Evolutionary conservation across 1,284 basidiomycete genomes (phyloP), one percentile per base, ranked within the genome.

Genomic region (Taiwanofungus camphoratus): DNA sequence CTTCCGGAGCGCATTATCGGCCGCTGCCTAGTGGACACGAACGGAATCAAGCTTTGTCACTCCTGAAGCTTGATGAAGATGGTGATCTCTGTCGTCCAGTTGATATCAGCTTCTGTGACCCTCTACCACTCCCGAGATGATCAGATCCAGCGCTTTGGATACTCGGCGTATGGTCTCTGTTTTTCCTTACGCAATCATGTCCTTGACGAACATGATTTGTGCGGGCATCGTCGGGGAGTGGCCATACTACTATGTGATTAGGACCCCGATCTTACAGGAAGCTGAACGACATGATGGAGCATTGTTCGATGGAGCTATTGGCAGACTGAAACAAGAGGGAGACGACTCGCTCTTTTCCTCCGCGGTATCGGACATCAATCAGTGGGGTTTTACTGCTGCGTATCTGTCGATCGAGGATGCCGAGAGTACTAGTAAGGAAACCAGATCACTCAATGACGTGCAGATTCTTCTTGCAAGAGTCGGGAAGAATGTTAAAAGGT

Each of bases 101-200:
- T 45, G 18, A 20, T 39, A 2, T 34, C 38, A 18, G 43, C 43
- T 19, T 27, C 16, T 19, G 19, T 40, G 19, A 40, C 43, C 5
- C 23, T 45, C 2, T 31, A 35, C 18, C 24, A 18, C 26, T 19
- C 43, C 8, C 23, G 15, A 8, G 32, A 18, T 3, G 19, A 36
- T 22, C 43, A 40, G 13, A 21, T 24, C 29, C 18, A 18, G 19
- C 37, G 34, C 26, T 45, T 24, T 22, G 43, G 43, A 5, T 45
- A 45, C 29, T 23, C 43, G 15, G 21, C 43, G 15, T 45, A 45
- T 19, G 39, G 37, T 45, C 1, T 40, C 43, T 21, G 43, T 45
- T 20, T 34, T 45, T 20, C 43, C 43, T 1, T 45, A 45, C 22
- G 43, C 43, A 16, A n/a, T 45, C 16, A 45, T 45, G 43, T 45